A percentile compares a stretch with the other conserved stretches of the same genome.
Evolutionary conservation across 331 rosid genomes (phyloP).

Genomic region (Pyrus hybrid): DNA sequence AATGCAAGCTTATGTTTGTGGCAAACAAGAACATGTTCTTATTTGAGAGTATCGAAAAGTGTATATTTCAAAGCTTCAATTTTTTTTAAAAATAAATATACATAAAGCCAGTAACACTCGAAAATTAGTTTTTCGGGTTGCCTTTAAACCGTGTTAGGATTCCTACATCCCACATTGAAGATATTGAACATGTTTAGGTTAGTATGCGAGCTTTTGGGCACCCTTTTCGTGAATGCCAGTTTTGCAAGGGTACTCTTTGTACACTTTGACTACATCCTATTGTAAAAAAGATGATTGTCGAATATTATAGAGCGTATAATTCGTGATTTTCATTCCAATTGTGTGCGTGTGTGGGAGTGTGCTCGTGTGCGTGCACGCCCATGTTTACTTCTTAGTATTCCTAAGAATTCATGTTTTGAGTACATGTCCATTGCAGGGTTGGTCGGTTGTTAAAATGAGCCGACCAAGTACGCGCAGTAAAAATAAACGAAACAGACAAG

Average conservation of each 20-base stretch:
- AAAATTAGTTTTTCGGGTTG: background rate
- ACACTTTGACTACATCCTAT: background rate
- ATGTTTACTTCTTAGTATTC: background rate
- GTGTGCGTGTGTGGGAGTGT: too few relatives aligned
- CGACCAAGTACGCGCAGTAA: slow-evolving; percentile 73
- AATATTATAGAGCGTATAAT: background rate
- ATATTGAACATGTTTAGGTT: background rate
- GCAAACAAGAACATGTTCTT: background rate
- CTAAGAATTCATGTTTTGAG: background rate
- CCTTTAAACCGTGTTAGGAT: background rate
- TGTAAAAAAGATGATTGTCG: background rate
- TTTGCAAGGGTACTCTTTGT: background rate
- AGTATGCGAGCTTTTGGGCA: background rate
- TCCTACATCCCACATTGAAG: background rate
- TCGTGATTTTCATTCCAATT: background rate
- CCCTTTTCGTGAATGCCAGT: background rate
- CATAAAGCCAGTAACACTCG: background rate
- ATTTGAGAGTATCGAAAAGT: background rate
- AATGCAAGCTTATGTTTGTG: background rate
- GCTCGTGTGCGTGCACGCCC: background rate
- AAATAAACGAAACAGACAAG: slow-evolving; percentile 68
- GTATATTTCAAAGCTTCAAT: background rate
- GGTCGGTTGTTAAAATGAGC: slow-evolving; percentile 54
- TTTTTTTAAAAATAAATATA: background rate
- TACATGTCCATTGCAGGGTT: slow-evolving; percentile 22